Evolutionary conservation across 2,329 filamentous ascomycete species (phyloP), one percentile per base, ranked within the genome.

Genomic region (Fusarium staphyleae): DNA sequence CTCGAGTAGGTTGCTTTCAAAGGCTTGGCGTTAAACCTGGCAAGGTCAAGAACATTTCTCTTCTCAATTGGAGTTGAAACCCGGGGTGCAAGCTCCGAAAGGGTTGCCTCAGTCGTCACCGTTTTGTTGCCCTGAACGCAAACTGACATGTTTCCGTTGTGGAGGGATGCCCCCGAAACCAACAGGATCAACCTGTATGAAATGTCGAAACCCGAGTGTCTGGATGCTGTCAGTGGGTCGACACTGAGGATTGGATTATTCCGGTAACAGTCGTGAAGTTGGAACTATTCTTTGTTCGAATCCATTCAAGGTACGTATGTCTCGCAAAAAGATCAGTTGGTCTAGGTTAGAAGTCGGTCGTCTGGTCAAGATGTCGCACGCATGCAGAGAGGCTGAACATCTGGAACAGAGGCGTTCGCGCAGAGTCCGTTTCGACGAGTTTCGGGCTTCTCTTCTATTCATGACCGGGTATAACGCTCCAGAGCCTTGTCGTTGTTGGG

Each of bases 341-440:
- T 18, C 28, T 10, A n/a, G n/a, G n/a, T n/a, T n/a, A 48, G 54
- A 54, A 43, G 15, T n/a, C 40, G 16, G 29, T 29, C 19, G 36
- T 22, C 34, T 33, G 48, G 49, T 58, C 39, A 35, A 55, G 41
- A 35, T 53, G 22, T 29, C n/a, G n/a, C n/a, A n/a, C 39, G 26
- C 28, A 43, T 41, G 22, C 18, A 24, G n/a, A n/a, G n/a, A n/a
- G n/a, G 24, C 16, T 22, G n/a, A 30, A 40, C 34, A 43, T 33
- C 13, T 39, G 11, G 33, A n/a, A 10, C 16, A 45, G 29, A 33
- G 42, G 42, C 33, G 42, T 42, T 46, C 18, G 5, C 10, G 13
- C 22, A 45, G 19, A 29, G 42, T 11, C 16, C 4, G 32, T 26
- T 28, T 36, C 14, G 22, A 28, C 11, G n/a, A 15, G n/a, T 19